Evolutionary conservation across 148 eudicot species (phyloP).

Genomic region (Vaccinium darrowii): DNA sequence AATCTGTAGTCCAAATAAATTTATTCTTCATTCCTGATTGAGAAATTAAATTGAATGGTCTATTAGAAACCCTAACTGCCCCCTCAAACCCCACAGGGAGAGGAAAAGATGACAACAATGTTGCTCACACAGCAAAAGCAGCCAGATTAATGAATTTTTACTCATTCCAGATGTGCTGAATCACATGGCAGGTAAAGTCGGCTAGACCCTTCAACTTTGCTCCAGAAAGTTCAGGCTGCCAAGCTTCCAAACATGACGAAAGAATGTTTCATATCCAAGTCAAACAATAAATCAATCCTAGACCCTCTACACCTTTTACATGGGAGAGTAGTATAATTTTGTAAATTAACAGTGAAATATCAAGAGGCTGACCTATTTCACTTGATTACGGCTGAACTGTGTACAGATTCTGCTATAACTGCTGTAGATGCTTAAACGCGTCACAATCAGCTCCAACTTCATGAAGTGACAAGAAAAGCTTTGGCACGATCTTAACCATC

Average conservation of each 20-base stretch:
- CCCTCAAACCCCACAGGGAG: constrained; percentile 16
- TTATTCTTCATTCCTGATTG: constrained; percentile 11
- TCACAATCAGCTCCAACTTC: constrained; percentile 77
- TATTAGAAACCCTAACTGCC: constrained; percentile 11
- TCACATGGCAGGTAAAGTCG: neutral
- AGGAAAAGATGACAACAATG: neutral
- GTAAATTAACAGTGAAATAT: neutral
- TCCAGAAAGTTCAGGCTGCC: constrained; percentile 17
- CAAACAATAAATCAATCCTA: neutral
- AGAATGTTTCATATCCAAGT: constrained; percentile 16
- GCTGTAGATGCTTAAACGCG: constrained; percentile 63
- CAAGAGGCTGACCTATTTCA: constrained; percentile 11
- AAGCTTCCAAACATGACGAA: constrained; percentile 16
- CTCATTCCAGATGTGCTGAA: constrained; percentile 5
- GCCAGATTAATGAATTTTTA: neutral
- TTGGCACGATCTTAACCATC: constrained; percentile 84
- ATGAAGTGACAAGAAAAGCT: constrained; percentile 53
- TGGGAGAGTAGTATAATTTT: neutral
- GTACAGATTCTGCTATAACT: constrained; percentile 27
- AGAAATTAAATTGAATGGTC: constrained; percentile 4
- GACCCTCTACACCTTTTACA: constrained; percentile 7
- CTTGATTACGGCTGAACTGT: neutral
- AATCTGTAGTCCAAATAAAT: neutral
- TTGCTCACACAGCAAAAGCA: constrained; percentile 9
- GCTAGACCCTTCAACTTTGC: constrained; percentile 15